Conservation (phyloP, 1,284 basidiomycete species). For the Ganoderma leucocontextum region DNA sequence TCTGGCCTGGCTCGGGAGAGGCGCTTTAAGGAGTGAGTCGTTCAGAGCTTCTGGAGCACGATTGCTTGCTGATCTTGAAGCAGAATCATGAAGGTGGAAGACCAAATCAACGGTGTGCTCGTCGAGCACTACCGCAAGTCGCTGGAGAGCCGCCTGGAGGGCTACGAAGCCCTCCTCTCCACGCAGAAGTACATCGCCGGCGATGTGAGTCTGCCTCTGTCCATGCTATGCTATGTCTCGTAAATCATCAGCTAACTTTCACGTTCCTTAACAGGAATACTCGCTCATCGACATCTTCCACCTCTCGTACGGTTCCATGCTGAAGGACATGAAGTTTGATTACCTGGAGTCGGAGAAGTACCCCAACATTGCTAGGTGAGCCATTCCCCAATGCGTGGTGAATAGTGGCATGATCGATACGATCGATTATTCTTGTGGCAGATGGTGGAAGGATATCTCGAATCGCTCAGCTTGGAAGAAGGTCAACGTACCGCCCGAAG, state of each 20-base stretch:
- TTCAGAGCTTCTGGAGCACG: not conserved
- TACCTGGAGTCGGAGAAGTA: slow-evolving; percentile 35
- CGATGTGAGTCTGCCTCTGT: slow-evolving; percentile 41
- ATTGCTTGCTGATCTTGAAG: not conserved
- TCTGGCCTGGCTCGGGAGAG: slow-evolving; percentile 51
- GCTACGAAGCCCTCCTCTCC: slow-evolving; percentile 54
- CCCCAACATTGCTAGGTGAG: slow-evolving; percentile 43
- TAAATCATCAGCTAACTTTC: not conserved
- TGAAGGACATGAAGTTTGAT: slow-evolving; percentile 34
- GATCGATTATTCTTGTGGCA: not conserved
- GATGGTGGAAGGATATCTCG: slow-evolving; percentile 40
- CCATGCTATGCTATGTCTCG: not conserved
- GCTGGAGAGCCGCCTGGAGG: slow-evolving; percentile 50
- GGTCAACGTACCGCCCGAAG: slow-evolving; percentile 27
- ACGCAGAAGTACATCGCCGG: slow-evolving; percentile 59
- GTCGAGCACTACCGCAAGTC: slow-evolving; percentile 23
- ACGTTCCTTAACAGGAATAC: slow-evolving; percentile 40
- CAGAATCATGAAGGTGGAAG: not conserved
- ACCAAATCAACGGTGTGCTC: slow-evolving; percentile 23
- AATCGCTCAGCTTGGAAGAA: slow-evolving; percentile 47
- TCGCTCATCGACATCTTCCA: slow-evolving; percentile 64
- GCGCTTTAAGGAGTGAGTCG: slow-evolving; percentile 46
- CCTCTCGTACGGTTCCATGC: slow-evolving; percentile 51
- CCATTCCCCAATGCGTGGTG: not conserved
- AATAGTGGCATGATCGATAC: not conserved